Percentiles rank a stretch among this genome's conserved stretches.
Evolutionary conservation across 1,139 yeast genomes (phyloP).

Genomic region (Yamadazyma taylorii): DNA sequence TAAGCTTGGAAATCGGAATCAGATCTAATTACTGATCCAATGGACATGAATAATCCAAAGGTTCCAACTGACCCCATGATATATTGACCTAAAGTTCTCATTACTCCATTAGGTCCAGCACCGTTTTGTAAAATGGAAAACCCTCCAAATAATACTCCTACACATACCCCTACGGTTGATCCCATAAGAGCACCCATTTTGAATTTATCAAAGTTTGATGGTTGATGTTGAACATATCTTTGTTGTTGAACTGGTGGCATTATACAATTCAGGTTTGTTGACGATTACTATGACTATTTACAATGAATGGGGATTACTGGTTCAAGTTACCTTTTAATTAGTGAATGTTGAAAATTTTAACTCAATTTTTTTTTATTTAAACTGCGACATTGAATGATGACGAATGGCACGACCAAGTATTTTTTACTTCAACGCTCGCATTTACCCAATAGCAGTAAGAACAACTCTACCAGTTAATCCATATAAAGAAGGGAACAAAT

Average conservation of each 20-base stretch:
- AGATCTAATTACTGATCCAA: constrained; percentile 90
- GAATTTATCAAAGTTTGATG: constrained; percentile 90
- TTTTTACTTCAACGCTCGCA: no score
- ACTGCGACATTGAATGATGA: no score
- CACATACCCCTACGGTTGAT: constrained; percentile 91
- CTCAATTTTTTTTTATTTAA: no score
- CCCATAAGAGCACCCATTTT: constrained; percentile 99
- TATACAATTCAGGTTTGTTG: neutral
- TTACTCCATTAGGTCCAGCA: constrained; percentile 97
- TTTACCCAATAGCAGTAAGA: neutral
- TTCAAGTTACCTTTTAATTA: no score
- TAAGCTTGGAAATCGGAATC: constrained; percentile 51
- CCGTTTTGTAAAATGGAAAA: constrained; percentile 89
- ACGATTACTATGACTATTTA: neutral
- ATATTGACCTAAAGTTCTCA: constrained; percentile 95
- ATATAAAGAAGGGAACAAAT: no score
- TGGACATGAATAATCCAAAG: constrained; percentile 93
- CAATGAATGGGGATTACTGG: no score
- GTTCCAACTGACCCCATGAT: constrained; percentile 97
- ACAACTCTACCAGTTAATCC: constrained; percentile 3
- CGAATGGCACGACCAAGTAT: no score
- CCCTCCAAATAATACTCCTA: constrained; percentile 93
- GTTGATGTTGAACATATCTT: constrained; percentile 72
- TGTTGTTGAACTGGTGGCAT: constrained; percentile 89
- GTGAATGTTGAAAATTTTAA: no score